Base-by-base conservation (phyloP, 495 filamentous ascomycete genomes). In the Alectoria sarmentosa region DNA sequence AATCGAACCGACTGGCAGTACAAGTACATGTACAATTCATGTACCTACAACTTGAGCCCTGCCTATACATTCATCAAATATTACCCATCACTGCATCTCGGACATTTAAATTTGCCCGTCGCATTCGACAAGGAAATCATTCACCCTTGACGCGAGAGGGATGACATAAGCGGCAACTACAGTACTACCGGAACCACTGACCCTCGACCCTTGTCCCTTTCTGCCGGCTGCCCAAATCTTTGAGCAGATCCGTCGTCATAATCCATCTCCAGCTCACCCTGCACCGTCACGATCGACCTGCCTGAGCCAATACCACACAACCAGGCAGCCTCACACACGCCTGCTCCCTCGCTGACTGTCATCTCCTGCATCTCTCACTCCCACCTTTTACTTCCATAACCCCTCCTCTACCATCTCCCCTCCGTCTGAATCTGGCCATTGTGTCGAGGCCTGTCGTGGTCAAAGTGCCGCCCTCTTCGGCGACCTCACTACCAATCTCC, bases 171-270 rank as follows among this genome's bases (percentile, higher is more conserved):
- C 34, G 57, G 36, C 57, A 60, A 60, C 8, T 38, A 41, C 5
- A 15, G 14, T n/a, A n/a, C n/a, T n/a, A n/a, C n/a, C n/a, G n/a
- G n/a, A n/a, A n/a, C n/a, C n/a, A n/a, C n/a, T n/a, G n/a, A n/a
- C n/a, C n/a, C n/a, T n/a, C n/a, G n/a, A n/a, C n/a, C n/a, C n/a
- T n/a, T n/a, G n/a, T 58, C 34, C 5, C 2, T 23, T 10, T 23
- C 23, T 49, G n/a, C 9, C 6, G 4, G 0, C 19, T 23, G 30
- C 55, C 28, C 49, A 17, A 17, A 54, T 17, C 3, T 54, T 54
- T 14, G 19, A 52, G 56, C n/a, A 65, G 32, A 65, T 65, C n/a
- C 41, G 11, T 65, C 63, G 63, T 64, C 62, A 64, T 65, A 59
- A 13, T 60, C 57, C n/a, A n/a, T n/a, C 58, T 42, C 4, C 42